phyloP scores from a whole-genome alignment of 2,329 filamentous ascomycete genomes.

The Alternaria ethzedia region DNA sequence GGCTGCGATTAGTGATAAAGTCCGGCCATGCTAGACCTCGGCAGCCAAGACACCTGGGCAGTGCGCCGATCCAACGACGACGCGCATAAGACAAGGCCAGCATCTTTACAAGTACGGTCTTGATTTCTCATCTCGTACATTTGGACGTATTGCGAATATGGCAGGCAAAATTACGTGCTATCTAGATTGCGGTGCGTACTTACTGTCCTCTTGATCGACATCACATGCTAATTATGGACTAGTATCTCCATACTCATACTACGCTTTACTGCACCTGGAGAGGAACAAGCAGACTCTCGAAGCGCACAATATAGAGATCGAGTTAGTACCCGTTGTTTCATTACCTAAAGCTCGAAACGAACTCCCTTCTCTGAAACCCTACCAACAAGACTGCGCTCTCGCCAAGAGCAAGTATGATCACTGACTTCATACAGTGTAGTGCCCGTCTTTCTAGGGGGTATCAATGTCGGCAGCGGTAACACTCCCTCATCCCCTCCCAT shows the following conservation, averaged over 20 bases:
- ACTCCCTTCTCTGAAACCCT: not conserved
- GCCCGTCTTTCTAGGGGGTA: constrained; percentile 69
- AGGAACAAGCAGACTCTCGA: constrained; percentile 62
- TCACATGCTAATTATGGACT: constrained; percentile 17
- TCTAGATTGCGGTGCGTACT: constrained; percentile 67
- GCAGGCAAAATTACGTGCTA: constrained; percentile 69
- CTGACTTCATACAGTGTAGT: constrained; percentile 60
- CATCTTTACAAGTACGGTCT: not conserved
- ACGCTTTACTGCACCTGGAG: constrained; percentile 63
- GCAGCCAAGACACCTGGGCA: constrained; percentile 24
- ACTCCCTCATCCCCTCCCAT: constrained; percentile 4
- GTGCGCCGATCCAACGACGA: not conserved
- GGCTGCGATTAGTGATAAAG: constrained; percentile 29
- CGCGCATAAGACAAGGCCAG: constrained; percentile 1
- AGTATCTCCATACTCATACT: constrained; percentile 69
- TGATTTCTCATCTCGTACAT: constrained; percentile 19
- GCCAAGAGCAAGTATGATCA: constrained; percentile 1
- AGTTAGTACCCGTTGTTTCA: constrained; percentile 58
- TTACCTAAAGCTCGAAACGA: not conserved
- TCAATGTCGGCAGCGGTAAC: constrained; percentile 52
- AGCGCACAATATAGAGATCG: constrained; percentile 66
- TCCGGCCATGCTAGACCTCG: constrained; percentile 26
- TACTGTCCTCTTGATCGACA: not conserved
- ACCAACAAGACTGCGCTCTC: not conserved
- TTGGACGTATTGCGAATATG: constrained; percentile 53